These are phyloP conservation scores for Lactarius evosmus DNA, from an alignment of 768 basidiomycete genomes.

Conservation along the genomic window DNA sequence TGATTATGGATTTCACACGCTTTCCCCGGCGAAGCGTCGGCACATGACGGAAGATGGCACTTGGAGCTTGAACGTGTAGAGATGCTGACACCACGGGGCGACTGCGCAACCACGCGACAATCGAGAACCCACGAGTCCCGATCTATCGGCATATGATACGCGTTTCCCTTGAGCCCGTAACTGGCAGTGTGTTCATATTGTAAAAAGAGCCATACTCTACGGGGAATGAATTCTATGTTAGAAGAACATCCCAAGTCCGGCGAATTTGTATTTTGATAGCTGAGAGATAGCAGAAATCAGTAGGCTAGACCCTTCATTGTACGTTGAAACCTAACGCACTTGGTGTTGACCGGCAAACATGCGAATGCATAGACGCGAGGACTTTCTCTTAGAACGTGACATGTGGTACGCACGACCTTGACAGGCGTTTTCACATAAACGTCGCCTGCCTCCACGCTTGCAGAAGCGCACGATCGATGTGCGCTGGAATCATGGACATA, in stretches of 20 bases:
- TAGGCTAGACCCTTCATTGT: not conserved
- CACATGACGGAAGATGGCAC: not conserved
- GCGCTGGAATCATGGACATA: not conserved
- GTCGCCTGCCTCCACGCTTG: not conserved
- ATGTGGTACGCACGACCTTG: not conserved
- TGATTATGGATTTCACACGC: not conserved
- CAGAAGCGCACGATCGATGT: not conserved
- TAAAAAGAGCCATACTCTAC: not conserved
- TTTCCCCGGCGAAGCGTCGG: not conserved
- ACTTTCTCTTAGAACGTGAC: not conserved
- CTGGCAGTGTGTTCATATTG: too few relatives aligned
- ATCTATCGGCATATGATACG: not conserved
- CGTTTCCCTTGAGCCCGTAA: not conserved
- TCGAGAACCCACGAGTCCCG: not conserved
- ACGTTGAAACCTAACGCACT: not conserved
- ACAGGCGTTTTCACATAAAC: not conserved
- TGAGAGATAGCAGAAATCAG: not conserved
- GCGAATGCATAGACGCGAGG: not conserved
- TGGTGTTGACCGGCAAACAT: not conserved
- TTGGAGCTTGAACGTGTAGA: not conserved
- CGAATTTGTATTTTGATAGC: not conserved
- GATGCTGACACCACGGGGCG: not conserved
- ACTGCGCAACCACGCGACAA: not conserved
- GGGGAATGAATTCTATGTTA: not conserved
- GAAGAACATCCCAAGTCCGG: not conserved